These are phyloP conservation scores for Starmerella vitae DNA, from an alignment of 805 yeast species.

Conservation along the genomic window DNA sequence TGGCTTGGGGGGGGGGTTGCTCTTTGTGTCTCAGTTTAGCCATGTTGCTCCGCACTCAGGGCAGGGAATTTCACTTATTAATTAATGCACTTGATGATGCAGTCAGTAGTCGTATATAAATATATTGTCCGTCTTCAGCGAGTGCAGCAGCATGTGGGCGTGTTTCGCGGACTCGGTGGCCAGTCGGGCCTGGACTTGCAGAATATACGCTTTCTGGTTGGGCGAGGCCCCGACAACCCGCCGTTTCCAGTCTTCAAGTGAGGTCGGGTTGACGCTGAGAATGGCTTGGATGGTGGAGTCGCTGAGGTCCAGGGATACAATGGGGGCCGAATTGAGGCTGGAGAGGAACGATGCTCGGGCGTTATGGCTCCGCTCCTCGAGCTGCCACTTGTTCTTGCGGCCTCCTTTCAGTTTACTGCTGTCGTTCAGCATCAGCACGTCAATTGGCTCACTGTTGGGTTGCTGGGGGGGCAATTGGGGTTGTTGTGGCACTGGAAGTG, in stretches of 20 bases:
- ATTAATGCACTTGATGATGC: too few relatives aligned
- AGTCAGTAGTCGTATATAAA: conserved; percentile 40
- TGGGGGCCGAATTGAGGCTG: conserved; percentile 50
- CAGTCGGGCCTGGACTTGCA: conserved; percentile 57
- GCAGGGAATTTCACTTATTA: background rate
- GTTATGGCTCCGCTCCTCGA: conserved; percentile 63
- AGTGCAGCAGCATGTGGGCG: conserved; percentile 52
- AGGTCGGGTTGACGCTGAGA: conserved; percentile 22
- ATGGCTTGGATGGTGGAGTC: conserved; percentile 82
- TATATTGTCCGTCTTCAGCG: conserved; percentile 65
- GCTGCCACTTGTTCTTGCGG: conserved; percentile 59
- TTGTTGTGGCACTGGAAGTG: background rate
- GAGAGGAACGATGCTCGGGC: conserved; percentile 44
- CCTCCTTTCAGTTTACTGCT: conserved; percentile 61
- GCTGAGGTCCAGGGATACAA: conserved; percentile 60
- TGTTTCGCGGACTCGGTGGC: conserved; percentile 59
- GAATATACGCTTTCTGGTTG: conserved; percentile 66
- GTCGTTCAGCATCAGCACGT: conserved; percentile 50
- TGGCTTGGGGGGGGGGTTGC: conserved; percentile 1
- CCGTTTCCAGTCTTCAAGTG: conserved; percentile 43
- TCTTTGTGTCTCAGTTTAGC: too few relatives aligned
- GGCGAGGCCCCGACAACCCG: conserved; percentile 77
- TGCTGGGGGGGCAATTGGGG: background rate
- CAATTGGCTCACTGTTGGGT: background rate
- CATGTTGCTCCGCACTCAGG: background rate